Evolutionary conservation across 2,329 filamentous ascomycete genomes (phyloP).

Genomic region (Penicillium janthinellum): DNA sequence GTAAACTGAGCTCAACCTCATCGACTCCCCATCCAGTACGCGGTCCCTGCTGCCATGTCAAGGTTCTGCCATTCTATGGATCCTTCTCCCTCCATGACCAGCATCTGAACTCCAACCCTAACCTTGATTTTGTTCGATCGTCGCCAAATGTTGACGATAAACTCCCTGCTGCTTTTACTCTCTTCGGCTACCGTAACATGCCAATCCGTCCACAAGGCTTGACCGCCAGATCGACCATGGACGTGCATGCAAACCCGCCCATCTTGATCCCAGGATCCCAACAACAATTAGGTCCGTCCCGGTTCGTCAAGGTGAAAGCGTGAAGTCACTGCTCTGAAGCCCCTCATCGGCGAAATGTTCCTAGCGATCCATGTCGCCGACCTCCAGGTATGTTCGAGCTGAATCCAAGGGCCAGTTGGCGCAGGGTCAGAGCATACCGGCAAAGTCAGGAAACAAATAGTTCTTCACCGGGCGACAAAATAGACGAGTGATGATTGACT

Average conservation of each 20-base stretch:
- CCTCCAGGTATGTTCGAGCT: neutral
- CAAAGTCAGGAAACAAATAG: neutral
- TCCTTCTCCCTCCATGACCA: neutral
- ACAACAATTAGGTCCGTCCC: neutral
- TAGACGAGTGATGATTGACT: neutral
- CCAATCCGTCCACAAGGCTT: conserved; percentile 2
- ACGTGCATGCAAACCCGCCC: conserved; percentile 5
- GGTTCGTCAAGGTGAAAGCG: conserved; percentile 14
- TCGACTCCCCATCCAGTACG: neutral
- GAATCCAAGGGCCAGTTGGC: neutral
- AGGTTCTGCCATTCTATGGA: neutral
- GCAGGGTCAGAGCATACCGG: conserved; percentile 15
- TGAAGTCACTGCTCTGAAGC: conserved; percentile 21
- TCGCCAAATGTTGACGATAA: neutral
- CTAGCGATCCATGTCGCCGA: conserved; percentile 16
- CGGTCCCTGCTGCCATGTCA: neutral
- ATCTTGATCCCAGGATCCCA: conserved; percentile 1
- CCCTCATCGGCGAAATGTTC: conserved; percentile 23
- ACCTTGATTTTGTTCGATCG: neutral
- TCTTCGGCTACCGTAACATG: neutral
- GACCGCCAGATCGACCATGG: conserved; percentile 18
- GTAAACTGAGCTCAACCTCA: neutral
- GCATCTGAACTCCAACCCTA: neutral
- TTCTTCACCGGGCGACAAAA: neutral
- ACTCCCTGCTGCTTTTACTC: neutral